Percentiles rank a stretch among this genome's conserved stretches.
Evolutionary conservation across 306 rosid genomes (phyloP).

Genomic region (Boehmeria nivea): DNA sequence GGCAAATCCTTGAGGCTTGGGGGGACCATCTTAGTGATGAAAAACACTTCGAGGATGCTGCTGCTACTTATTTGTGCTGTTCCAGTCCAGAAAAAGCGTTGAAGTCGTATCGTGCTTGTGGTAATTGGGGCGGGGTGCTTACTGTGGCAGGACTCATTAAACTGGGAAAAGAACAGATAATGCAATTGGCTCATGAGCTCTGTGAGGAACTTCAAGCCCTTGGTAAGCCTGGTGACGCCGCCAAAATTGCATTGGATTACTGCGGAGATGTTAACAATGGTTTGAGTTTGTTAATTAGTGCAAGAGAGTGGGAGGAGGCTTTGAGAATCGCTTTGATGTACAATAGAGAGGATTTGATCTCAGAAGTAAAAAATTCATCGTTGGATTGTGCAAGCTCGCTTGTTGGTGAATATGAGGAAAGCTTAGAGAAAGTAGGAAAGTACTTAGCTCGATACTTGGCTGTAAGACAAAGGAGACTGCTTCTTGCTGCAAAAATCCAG

Average conservation of each 20-base stretch:
- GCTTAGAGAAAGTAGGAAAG: constrained; percentile 90
- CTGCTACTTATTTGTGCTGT: constrained; percentile 71
- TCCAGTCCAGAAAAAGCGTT: constrained; percentile 75
- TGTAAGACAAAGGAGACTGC: constrained; percentile 92
- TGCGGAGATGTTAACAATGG: constrained; percentile 62
- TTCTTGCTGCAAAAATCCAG: constrained; percentile 75
- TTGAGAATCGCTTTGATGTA: constrained; percentile 70
- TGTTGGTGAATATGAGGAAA: constrained; percentile 69
- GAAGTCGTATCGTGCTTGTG: constrained; percentile 71
- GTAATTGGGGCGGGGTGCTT: constrained; percentile 83
- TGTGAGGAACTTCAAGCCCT: constrained; percentile 98
- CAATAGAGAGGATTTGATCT: constrained; percentile 60
- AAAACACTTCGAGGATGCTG: constrained; percentile 81
- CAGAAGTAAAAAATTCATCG: constrained; percentile 60
- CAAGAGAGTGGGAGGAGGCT: constrained; percentile 89
- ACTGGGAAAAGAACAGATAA: constrained; percentile 62
- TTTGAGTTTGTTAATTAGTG: constrained; percentile 47
- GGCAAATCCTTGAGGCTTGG: constrained; percentile 85
- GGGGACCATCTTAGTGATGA: constrained; percentile 76
- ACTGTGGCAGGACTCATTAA: constrained; percentile 76
- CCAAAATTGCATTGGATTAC: constrained; percentile 83
- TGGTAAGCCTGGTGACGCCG: constrained; percentile 94
- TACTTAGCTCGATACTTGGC: constrained; percentile 90
- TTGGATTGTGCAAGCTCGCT: constrained; percentile 73
- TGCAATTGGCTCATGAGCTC: constrained; percentile 66